A percentile compares a stretch with the other conserved stretches of the same genome.
Conservation (phyloP, 139 green algal genomes). For the Closterium sp. region DNA sequence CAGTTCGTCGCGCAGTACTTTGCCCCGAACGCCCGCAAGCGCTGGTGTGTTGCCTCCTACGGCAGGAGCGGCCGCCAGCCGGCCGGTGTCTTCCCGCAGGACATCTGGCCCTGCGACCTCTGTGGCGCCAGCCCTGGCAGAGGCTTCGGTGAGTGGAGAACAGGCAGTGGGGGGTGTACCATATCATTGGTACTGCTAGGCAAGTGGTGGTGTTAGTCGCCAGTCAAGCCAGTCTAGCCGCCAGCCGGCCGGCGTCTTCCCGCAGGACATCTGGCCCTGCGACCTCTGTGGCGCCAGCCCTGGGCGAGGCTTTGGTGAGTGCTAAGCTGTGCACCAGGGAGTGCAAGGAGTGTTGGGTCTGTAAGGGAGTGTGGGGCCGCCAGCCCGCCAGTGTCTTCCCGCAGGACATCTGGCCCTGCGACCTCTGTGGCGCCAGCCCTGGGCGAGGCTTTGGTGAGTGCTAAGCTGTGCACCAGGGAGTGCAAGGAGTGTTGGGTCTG, state of each 20-base stretch:
- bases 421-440: slow-evolving; percentile 37
- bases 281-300: slow-evolving; percentile 41
- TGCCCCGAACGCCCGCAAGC: slow-evolving; percentile 49
- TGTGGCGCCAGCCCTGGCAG: slow-evolving; percentile 37
- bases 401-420: slow-evolving; percentile 51
- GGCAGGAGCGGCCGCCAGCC: slow-evolving; percentile 34
- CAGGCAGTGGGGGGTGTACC: too few species aligned
- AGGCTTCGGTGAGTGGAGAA: slow-evolving; percentile 50
- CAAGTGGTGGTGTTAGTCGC: too few species aligned
- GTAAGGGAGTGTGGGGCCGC: too few species aligned
- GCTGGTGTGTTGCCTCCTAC: slow-evolving; percentile 51
- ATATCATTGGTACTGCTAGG: too few species aligned
- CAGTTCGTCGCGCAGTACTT: slow-evolving; percentile 59
- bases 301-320: slow-evolving; percentile 47
- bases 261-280: slow-evolving; percentile 50
- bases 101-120: slow-evolving; percentile 48
- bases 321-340: too few species aligned
- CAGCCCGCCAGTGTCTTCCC: too few species aligned
- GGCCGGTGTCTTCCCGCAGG: slow-evolving; percentile 43
- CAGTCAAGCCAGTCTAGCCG: too few species aligned
- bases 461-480: too few species aligned
- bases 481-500: too few species aligned
- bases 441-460: slow-evolving; percentile 48
- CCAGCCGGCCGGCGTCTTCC: too few species aligned
- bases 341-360: too few species aligned